A percentile compares a stretch with the other conserved stretches of the same genome.
phyloP scores from a whole-genome alignment of 2,329 filamentous ascomycete genomes.

The Pestalotiopsis sp. region DNA sequence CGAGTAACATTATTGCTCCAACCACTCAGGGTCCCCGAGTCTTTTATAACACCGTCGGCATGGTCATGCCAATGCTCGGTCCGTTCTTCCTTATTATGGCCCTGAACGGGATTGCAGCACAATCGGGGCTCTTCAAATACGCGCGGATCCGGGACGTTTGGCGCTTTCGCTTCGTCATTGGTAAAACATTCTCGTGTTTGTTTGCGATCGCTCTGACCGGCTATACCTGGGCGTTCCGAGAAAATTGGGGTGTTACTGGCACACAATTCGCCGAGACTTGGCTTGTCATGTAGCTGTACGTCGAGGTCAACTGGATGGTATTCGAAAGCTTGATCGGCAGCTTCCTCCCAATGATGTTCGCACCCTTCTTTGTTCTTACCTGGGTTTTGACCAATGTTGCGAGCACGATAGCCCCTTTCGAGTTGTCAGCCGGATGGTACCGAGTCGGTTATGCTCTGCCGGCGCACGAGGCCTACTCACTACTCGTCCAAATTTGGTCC shows the following conservation, averaged over 20 bases:
- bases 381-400: constrained; percentile 48
- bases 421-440: constrained; percentile 43
- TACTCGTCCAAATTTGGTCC: constrained; percentile 46
- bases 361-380: constrained; percentile 45
- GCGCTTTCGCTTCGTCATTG: constrained; percentile 37
- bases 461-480: constrained; percentile 40
- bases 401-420: constrained; percentile 43
- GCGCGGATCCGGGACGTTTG: constrained; percentile 30
- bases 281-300: constrained; percentile 46
- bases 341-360: constrained; percentile 38
- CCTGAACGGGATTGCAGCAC: constrained; percentile 43
- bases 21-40: constrained; percentile 37
- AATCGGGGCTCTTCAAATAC: constrained; percentile 38
- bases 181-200: constrained; percentile 39
- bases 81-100: constrained; percentile 50
- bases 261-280: constrained; percentile 44
- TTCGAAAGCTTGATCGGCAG: constrained; percentile 43
- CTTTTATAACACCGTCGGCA: constrained; percentile 46
- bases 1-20: not conserved
- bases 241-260: constrained; percentile 40
- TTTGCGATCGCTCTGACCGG: constrained; percentile 42
- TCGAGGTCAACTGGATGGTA: constrained; percentile 44
- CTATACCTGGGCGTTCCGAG: constrained; percentile 45
- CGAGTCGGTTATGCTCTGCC: constrained; percentile 41
- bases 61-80: constrained; percentile 47